Percentiles rank a stretch among this genome's conserved stretches.
Evolutionary conservation across 257 asterid genomes (phyloP).

Genomic region (Lantana camara): DNA sequence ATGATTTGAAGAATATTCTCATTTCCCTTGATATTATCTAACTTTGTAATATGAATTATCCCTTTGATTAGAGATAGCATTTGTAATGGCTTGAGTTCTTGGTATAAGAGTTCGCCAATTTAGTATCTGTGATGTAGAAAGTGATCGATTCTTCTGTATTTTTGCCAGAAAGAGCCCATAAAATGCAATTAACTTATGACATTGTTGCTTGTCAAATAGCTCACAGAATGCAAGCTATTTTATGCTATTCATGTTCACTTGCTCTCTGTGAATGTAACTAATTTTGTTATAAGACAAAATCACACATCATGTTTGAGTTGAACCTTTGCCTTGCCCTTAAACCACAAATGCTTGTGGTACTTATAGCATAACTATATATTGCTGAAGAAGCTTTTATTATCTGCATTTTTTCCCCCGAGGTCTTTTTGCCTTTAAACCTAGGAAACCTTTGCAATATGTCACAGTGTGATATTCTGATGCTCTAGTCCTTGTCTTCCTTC

Average conservation of each 20-base stretch:
- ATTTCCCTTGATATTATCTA: slow-evolving; percentile 2
- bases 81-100: slow-evolving; percentile 1
- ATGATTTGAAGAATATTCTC: background rate
- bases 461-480: background rate
- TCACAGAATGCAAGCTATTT: background rate
- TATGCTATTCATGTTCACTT: too few relatives aligned
- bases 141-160: background rate
- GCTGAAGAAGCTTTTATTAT: slow-evolving; percentile 22
- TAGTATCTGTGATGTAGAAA: slow-evolving; percentile 8
- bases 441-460: slow-evolving; percentile 16
- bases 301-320: background rate
- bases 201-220: slow-evolving; percentile 14
- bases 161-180: slow-evolving; percentile 5
- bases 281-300: too few relatives aligned
- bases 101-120: background rate
- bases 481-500: slow-evolving; percentile 22
- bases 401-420: background rate
- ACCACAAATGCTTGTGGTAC: slow-evolving; percentile 16
- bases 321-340: slow-evolving; percentile 14
- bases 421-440: slow-evolving; percentile 15
- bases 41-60: slow-evolving; percentile 2
- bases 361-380: slow-evolving; percentile 6
- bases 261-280: too few relatives aligned
- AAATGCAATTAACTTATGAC: slow-evolving; percentile 1
- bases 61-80: background rate